Percentiles rank a stretch among this genome's conserved stretches.
phyloP scores from a whole-genome alignment of 768 basidiomycete genomes.

The Boletus reticulatus region DNA sequence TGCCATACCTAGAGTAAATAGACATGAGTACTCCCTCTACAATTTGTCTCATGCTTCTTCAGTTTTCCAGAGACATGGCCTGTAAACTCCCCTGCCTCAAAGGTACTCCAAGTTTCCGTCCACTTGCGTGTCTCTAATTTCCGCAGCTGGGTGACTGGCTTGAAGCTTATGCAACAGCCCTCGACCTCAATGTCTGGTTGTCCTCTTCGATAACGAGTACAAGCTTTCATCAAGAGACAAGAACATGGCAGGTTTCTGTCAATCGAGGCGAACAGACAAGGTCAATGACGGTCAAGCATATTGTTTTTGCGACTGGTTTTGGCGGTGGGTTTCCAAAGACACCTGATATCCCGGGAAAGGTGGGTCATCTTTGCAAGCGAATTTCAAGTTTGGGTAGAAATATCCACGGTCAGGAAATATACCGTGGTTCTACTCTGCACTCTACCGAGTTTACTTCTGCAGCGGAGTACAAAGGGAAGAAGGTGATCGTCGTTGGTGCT shows the following conservation, averaged over 20 bases:
- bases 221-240: slow-evolving; percentile 33
- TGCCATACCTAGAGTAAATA: slow-evolving; percentile 54
- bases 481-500: slow-evolving; percentile 62
- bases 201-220: slow-evolving; percentile 39
- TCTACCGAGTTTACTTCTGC: slow-evolving; percentile 49
- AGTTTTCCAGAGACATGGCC: slow-evolving; percentile 59
- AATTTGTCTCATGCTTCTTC: background rate
- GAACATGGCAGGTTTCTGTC: slow-evolving; percentile 44
- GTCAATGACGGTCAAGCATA: slow-evolving; percentile 42
- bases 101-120: slow-evolving; percentile 30
- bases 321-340: slow-evolving; percentile 46
- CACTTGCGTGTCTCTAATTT: background rate
- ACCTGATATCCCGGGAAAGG: slow-evolving; percentile 45
- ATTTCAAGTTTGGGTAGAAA: background rate
- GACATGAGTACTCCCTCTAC: background rate
- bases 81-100: slow-evolving; percentile 46
- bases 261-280: slow-evolving; percentile 29
- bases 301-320: slow-evolving; percentile 56
- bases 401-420: slow-evolving; percentile 38
- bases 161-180: slow-evolving; percentile 53
- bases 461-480: slow-evolving; percentile 52
- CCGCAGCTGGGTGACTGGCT: slow-evolving; percentile 59
- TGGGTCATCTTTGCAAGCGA: slow-evolving; percentile 4
- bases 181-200: slow-evolving; percentile 65
- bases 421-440: slow-evolving; percentile 53